Base-by-base conservation (phyloP, 208 protist species). In the Crithidia mellificae region DNA sequence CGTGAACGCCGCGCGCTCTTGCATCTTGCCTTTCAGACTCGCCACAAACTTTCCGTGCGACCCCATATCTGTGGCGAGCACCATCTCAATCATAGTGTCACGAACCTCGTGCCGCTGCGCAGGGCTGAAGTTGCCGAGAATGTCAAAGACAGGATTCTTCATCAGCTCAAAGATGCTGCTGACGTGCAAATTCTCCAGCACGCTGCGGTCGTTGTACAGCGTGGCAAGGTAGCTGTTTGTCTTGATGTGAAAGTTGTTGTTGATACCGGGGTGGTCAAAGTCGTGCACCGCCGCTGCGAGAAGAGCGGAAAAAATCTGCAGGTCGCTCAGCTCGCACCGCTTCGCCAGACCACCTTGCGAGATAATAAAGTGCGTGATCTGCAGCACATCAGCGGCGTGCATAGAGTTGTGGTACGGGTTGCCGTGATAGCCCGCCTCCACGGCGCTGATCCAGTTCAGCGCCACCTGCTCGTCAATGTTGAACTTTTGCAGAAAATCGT, bases 231-330 rank as follows among this genome's bases (percentile, higher is more conserved):
- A 81, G 24, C 80, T 87, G n/a, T 74, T 70, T 1, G 91, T 93
- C 55, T 91, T 95, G 61, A 96, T 83, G 69, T 93, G 91, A 68
- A 95, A 97, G 77, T 94, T 94, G 74, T 96, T 96, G 78, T 96
- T 96, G 61, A 95, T 87, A 46, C 98, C 98, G n/a, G 96, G 96
- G 75, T 99, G 97, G 46, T 98, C 90, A 66, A 96, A 93, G 84
- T 99, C 98, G 83, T 99, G 98, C 55, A 98, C 96, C 34, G 96
- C 36, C n/a, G 96, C 92, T 6, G 97, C 80, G 54, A 98, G 82
- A 14, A 98, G 41, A 1, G 93, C 77, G 11, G 92, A 84, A 61
- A 98, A 89, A 8, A 97, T 63, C 58, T 98, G 91, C 53, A 88
- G 52, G 38, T 92, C 83, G 14, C 70, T 84, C 27, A 98, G 73